Evolutionary conservation across 2,329 filamentous ascomycete species (phyloP), one percentile per base, ranked within the genome.

Genomic region (Fusarium ambrosium): DNA sequence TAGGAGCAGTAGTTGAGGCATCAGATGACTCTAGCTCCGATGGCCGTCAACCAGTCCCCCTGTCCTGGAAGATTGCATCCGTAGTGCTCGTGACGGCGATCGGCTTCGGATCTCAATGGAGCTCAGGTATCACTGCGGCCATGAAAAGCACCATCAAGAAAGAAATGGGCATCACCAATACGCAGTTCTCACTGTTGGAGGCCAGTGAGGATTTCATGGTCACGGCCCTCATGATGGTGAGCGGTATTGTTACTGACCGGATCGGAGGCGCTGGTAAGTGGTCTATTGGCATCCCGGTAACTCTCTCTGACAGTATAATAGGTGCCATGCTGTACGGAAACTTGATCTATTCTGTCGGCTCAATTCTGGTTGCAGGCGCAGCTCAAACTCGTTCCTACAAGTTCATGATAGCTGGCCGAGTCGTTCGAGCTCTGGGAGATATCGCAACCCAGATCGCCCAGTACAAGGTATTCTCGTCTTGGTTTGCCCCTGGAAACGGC

Each of bases 381-480:
- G 86, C 89, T 0, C 87, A 86, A 2, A 82, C 86, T 3, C 87
- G 89, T 5, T 88, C 84, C 20, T 92, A 88, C 79, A 85, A 86
- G 20, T 88, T 91, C 77, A 91, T 92, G 89, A 86, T 91, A 43
- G 85, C 84, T 16, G 89, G 89, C 1, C 81, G 85, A 41, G 83
- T 92, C 1, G 80, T 92, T 11, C 84, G 87, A n/a, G 85, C 89
- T 0, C 80, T 91, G 0, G 90, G 90, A 14, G 89, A 91, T 70
- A 89, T 91, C 41, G 88, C 90, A 0, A 92, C 90, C 0, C 89
- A 92, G 74, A 85, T 91, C 27, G 90, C 90, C 0, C 89, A 91
- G 76, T 91, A 91, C 78, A 90, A 91, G 68, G 86, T 92, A 65
- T 92, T 92, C 75, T 90, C 88, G 1, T 89, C 88, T 0, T 92